These are phyloP conservation scores for Reticulascus tulasneorum DNA, from an alignment of 2,329 filamentous ascomycete species.

Conservation along the genomic window DNA sequence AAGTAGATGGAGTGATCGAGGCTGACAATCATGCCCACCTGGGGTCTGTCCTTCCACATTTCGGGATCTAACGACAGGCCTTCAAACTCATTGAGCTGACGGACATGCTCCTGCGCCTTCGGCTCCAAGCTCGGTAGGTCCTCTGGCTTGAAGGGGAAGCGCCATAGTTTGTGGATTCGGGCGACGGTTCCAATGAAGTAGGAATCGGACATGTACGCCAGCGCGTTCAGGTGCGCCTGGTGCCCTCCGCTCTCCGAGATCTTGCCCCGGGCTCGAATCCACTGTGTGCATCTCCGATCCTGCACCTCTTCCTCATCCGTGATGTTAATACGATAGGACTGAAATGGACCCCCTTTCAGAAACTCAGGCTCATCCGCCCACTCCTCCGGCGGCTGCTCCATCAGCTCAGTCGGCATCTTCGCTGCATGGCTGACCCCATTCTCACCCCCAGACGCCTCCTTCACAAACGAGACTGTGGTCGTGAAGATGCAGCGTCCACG, in stretches of 20 bases:
- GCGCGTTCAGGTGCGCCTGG: slow-evolving; percentile 76
- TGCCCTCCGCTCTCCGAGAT: slow-evolving; percentile 72
- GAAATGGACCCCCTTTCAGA: slow-evolving; percentile 45
- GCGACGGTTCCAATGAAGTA: slow-evolving; percentile 90
- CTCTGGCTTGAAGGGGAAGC: slow-evolving; percentile 56
- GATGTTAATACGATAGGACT: slow-evolving; percentile 40
- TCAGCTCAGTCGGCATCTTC: slow-evolving; percentile 49
- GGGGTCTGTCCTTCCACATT: slow-evolving; percentile 47
- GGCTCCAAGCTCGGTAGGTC: slow-evolving; percentile 49
- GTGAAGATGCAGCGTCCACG: slow-evolving; percentile 89
- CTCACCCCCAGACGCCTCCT: slow-evolving; percentile 53
- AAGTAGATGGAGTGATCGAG: slow-evolving; percentile 73
- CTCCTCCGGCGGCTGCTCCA: slow-evolving; percentile 30
- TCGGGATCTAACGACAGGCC: slow-evolving; percentile 41
- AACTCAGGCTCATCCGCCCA: slow-evolving; percentile 43
- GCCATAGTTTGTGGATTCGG: slow-evolving; percentile 75
- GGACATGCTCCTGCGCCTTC: slow-evolving; percentile 32
- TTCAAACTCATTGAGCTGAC: slow-evolving; percentile 37
- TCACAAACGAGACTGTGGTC: slow-evolving; percentile 85
- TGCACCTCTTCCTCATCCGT: slow-evolving; percentile 27
- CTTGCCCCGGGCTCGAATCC: slow-evolving; percentile 69
- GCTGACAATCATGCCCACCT: slow-evolving; percentile 80
- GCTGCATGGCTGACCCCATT: slow-evolving; percentile 61
- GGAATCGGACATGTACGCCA: slow-evolving; percentile 90
- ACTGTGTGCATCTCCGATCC: slow-evolving; percentile 50